Conservation (phyloP, 768 basidiomycete genomes). For the Cystofilobasidium bisporidii region DNA sequence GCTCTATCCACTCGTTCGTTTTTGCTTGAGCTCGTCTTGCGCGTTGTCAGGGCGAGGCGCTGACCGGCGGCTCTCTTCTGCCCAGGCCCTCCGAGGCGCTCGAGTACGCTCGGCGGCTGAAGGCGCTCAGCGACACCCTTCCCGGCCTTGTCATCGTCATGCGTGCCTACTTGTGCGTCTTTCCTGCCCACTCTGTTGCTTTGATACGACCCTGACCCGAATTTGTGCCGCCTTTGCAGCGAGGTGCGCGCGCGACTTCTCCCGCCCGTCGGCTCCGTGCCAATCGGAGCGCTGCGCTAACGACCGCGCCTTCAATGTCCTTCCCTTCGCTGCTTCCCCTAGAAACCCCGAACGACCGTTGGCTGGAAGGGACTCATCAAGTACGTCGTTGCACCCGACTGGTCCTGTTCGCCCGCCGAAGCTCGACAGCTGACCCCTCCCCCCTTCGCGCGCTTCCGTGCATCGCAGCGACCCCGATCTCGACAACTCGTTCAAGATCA, state of each 20-base stretch:
- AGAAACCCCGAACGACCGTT: conserved; percentile 95
- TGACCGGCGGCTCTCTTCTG: not conserved
- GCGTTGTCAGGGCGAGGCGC: not conserved
- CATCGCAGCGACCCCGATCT: conserved; percentile 90
- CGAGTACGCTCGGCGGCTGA: conserved; percentile 49
- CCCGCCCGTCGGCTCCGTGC: not conserved
- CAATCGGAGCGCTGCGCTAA: not conserved
- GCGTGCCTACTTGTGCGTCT: conserved; percentile 87
- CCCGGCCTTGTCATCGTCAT: conserved; percentile 74
- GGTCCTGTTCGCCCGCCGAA: not conserved
- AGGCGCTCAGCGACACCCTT: conserved; percentile 49
- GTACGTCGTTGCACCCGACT: no score
- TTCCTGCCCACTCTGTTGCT: not conserved
- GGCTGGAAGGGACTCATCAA: conserved; percentile 71
- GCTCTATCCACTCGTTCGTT: conserved; percentile 62
- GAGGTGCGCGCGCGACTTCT: conserved; percentile 27
- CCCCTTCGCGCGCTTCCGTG: not conserved
- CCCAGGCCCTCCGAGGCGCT: conserved; percentile 63
- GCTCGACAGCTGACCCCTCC: not conserved
- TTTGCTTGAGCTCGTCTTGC: not conserved
- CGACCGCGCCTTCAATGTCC: conserved; percentile 5
- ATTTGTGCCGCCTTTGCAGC: conserved; percentile 3
- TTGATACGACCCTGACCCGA: not conserved
- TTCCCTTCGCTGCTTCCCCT: conserved; percentile 29
- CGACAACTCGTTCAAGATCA: conserved; percentile 89